Percentiles rank a stretch among this genome's conserved stretches.
phyloP scores from a whole-genome alignment of 202 grass and related monocot species.

The Carex arenaria region DNA sequence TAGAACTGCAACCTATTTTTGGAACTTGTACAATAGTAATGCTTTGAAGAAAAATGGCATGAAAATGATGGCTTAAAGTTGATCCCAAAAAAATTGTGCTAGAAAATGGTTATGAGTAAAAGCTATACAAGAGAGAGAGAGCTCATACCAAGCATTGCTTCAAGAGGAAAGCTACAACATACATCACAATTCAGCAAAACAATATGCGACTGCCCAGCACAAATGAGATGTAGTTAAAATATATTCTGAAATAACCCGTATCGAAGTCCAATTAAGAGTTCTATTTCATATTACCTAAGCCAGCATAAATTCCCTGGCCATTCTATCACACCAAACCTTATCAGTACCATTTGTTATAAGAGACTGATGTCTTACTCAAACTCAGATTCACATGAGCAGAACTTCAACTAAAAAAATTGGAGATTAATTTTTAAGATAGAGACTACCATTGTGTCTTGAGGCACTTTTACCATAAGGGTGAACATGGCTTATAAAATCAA shows the following conservation, averaged over 20 bases:
- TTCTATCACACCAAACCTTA: neutral
- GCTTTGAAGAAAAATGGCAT: neutral
- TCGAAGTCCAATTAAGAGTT: constrained; percentile 2
- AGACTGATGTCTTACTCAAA: neutral
- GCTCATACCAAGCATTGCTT: constrained; percentile 78
- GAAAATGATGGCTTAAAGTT: neutral
- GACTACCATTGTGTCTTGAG: neutral
- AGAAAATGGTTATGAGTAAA: neutral
- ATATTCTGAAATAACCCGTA: constrained; percentile 1
- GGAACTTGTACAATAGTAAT: neutral
- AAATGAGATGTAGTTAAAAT: constrained; percentile 11
- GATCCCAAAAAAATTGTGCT: neutral
- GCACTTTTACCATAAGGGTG: neutral
- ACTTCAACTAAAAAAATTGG: neutral
- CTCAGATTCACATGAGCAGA: neutral
- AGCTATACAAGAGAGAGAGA: neutral
- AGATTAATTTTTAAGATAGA: neutral
- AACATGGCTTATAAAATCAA: neutral
- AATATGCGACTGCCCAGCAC: constrained; percentile 72
- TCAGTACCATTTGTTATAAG: neutral
- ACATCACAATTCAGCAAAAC: constrained; percentile 98
- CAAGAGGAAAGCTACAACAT: constrained; percentile 94
- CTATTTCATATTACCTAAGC: neutral
- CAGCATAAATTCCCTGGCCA: neutral
- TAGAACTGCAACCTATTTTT: neutral